These are phyloP conservation scores for Leccinum pellstonianum DNA, from an alignment of 768 basidiomycete species.

Conservation along the genomic window DNA sequence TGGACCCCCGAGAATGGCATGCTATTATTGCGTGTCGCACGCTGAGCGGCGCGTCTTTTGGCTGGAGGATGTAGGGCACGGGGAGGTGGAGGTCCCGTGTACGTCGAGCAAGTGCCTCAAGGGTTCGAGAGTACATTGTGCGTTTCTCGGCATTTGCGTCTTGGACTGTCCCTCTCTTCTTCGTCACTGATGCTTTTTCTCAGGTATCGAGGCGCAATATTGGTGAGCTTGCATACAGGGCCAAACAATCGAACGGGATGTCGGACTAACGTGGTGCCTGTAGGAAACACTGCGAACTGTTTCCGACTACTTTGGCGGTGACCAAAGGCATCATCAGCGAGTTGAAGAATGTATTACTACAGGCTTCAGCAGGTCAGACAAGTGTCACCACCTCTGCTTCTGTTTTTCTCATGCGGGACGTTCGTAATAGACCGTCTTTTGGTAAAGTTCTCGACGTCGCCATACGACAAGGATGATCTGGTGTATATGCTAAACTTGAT, in stretches of 20 bases:
- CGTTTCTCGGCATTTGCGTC: slow-evolving; percentile 4
- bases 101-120: slow-evolving; percentile 20
- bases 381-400: background rate
- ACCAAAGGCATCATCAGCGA: slow-evolving; percentile 18
- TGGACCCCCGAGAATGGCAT: background rate
- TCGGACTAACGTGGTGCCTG: background rate
- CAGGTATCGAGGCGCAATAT: slow-evolving; percentile 31
- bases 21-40: slow-evolving; percentile 32
- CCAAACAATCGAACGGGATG: background rate
- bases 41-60: slow-evolving; percentile 29
- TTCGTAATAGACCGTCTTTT: slow-evolving; percentile 26
- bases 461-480: slow-evolving; percentile 23
- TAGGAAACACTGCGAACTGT: slow-evolving; percentile 34
- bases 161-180: background rate
- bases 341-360: slow-evolving; percentile 25
- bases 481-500: slow-evolving; percentile 29
- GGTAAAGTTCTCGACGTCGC: slow-evolving; percentile 34
- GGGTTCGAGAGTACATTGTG: slow-evolving; percentile 24
- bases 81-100: slow-evolving; percentile 21
- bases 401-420: background rate
- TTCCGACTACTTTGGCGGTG: slow-evolving; percentile 25
- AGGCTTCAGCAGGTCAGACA: slow-evolving; percentile 30
- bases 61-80: slow-evolving; percentile 25
- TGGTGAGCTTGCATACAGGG: slow-evolving; percentile 19
- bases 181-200: slow-evolving; percentile 1